A percentile compares a stretch with the other conserved stretches of the same genome.
These are phyloP conservation scores for Suillus discolor DNA, from an alignment of 768 basidiomycete species.

Conservation along the genomic window DNA sequence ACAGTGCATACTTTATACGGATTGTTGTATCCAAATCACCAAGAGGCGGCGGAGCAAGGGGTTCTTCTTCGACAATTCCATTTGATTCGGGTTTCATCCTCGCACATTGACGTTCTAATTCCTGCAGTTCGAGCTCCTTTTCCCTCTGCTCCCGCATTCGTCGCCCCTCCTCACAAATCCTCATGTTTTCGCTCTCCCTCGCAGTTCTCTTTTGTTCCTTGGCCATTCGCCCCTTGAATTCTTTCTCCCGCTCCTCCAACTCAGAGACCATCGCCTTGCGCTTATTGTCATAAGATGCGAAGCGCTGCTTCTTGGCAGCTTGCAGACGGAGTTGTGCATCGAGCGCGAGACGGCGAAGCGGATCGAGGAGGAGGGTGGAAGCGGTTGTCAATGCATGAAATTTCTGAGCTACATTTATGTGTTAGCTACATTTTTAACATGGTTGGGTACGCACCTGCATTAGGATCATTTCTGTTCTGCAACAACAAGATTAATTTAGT, in stretches of 20 bases:
- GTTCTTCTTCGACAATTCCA: conserved; percentile 38
- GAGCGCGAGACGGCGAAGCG: conserved; percentile 73
- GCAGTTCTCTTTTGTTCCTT: conserved; percentile 58
- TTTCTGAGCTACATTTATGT: conserved; percentile 55
- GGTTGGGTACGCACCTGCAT: conserved; percentile 56
- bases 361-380: conserved; percentile 81
- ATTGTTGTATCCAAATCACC: conserved; percentile 77
- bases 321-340: conserved; percentile 76
- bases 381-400: conserved; percentile 86
- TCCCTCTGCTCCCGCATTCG: conserved; percentile 68
- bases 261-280: conserved; percentile 76
- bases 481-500: conserved; percentile 17
- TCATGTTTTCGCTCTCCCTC: conserved; percentile 63
- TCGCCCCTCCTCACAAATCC: conserved; percentile 75
- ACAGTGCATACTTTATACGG: conserved; percentile 66
- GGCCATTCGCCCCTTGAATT: conserved; percentile 67
- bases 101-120: conserved; percentile 38
- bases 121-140: conserved; percentile 40
- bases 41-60: conserved; percentile 56
- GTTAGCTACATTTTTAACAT: conserved; percentile 2
- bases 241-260: conserved; percentile 76
- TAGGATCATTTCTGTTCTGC: conserved; percentile 78
- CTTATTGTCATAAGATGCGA: conserved; percentile 68
- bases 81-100: conserved; percentile 30
- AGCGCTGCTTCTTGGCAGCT: conserved; percentile 70